Evolutionary conservation across 441 rosid species (phyloP).

Genomic region (Lagerstroemia fauriei): DNA sequence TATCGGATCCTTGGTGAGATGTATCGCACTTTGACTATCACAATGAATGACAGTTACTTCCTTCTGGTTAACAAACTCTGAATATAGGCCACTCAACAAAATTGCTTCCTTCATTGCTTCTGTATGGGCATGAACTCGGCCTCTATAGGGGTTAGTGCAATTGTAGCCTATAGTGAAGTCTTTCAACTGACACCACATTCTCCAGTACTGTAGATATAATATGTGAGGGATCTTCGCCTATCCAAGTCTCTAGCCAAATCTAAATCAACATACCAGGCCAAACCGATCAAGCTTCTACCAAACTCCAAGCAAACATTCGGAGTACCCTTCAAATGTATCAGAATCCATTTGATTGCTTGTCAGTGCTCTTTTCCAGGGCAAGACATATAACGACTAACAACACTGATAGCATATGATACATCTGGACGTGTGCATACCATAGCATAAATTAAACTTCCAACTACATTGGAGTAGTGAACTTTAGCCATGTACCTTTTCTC

Average conservation of each 20-base stretch:
- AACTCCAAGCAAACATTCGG: not conserved
- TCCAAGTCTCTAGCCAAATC: not conserved
- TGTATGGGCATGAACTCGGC: too few species aligned
- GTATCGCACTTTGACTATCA: not conserved
- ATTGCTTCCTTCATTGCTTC: too few species aligned
- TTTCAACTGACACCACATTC: too few species aligned
- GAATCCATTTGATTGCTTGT: not conserved
- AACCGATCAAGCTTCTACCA: not conserved
- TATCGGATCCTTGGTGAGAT: not conserved
- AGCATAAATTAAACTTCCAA: not conserved
- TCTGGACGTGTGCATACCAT: not conserved
- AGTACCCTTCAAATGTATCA: not conserved
- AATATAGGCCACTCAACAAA: too few species aligned
- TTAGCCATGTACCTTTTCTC: not conserved
- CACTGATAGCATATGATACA: not conserved
- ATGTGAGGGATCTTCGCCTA: too few species aligned
- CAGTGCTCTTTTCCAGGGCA: not conserved
- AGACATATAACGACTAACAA: not conserved
- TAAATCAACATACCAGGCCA: not conserved
- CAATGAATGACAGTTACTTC: not conserved
- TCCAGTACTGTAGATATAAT: too few species aligned
- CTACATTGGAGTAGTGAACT: not conserved
- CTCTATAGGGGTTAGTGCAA: too few species aligned
- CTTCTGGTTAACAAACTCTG: not conserved
- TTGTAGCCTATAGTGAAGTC: too few species aligned